These are phyloP conservation scores for Sclerotinia subarctica DNA, from an alignment of 2,329 filamentous ascomycete genomes.

Conservation along the genomic window DNA sequence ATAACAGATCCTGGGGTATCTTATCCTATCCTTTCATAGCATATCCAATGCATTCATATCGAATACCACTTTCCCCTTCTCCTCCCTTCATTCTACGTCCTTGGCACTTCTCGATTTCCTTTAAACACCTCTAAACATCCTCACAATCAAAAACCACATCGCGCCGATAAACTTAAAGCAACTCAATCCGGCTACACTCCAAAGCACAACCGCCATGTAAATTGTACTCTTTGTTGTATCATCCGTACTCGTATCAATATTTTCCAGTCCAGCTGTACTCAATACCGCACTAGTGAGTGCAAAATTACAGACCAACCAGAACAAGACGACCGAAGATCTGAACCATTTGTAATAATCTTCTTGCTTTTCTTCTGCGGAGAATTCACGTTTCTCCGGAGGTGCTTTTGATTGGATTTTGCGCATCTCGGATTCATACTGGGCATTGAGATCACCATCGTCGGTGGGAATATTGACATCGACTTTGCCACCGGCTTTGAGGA, in stretches of 20 bases:
- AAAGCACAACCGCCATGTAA: constrained; percentile 40
- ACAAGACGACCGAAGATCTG: constrained; percentile 82
- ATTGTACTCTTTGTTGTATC: constrained; percentile 43
- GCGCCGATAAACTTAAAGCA: constrained; percentile 39
- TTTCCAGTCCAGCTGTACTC: constrained; percentile 77
- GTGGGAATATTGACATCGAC: constrained; percentile 83
- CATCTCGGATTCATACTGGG: constrained; percentile 87
- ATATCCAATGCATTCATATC: constrained; percentile 7
- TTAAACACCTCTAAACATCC: constrained; percentile 74
- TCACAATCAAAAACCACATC: constrained; percentile 67
- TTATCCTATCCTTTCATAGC: constrained; percentile 12
- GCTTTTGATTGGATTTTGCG: constrained; percentile 70
- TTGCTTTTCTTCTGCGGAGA: constrained; percentile 68
- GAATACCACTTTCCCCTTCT: too few species aligned
- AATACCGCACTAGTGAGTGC: constrained; percentile 82
- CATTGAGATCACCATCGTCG: constrained; percentile 91
- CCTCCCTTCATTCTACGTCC: background rate
- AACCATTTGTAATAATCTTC: constrained; percentile 99
- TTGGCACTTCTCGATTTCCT: background rate
- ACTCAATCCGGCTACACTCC: constrained; percentile 39
- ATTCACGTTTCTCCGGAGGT: constrained; percentile 64
- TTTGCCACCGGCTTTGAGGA: constrained; percentile 89
- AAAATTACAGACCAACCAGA: constrained; percentile 97
- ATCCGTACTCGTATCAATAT: constrained; percentile 68
- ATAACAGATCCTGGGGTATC: constrained; percentile 10